A percentile compares a stretch with the other conserved stretches of the same genome.
phyloP scores from a whole-genome alignment of 2,329 filamentous ascomycete species.

The Colletotrichum godetiae region DNA sequence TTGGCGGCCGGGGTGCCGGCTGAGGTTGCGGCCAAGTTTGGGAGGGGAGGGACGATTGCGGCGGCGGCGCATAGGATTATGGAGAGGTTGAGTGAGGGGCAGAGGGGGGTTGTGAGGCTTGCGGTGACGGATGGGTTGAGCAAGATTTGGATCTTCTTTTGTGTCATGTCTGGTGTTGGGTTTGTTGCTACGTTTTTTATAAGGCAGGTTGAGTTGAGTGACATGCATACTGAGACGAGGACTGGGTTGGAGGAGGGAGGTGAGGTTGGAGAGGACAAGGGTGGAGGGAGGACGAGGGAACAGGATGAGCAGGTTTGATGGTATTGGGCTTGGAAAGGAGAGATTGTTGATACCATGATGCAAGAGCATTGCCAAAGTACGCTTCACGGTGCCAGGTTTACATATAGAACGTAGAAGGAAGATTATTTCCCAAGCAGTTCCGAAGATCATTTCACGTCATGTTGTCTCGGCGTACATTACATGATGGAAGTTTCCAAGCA shows the following conservation, averaged over 20 bases:
- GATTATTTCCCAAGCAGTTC: neutral
- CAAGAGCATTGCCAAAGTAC: neutral
- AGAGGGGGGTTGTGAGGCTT: constrained; percentile 53
- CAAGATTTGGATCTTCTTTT: constrained; percentile 69
- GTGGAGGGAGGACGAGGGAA: neutral
- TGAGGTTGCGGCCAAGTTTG: constrained; percentile 61
- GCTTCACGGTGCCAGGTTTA: too few species aligned
- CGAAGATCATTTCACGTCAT: neutral
- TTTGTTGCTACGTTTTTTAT: constrained; percentile 61
- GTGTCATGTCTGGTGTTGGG: constrained; percentile 58
- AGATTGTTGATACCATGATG: neutral
- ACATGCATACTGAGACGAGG: constrained; percentile 66
- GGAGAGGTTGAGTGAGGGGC: constrained; percentile 56
- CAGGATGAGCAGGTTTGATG: neutral
- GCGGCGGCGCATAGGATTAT: constrained; percentile 71
- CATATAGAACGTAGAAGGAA: neutral
- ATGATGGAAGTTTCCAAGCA: too few species aligned
- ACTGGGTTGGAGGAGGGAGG: constrained; percentile 41
- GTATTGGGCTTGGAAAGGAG: neutral
- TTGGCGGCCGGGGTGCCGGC: constrained; percentile 57
- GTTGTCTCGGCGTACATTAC: neutral
- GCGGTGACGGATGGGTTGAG: constrained; percentile 63
- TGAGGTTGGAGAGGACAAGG: constrained; percentile 6
- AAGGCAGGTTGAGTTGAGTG: constrained; percentile 61
- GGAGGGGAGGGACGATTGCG: constrained; percentile 69